phyloP scores from a whole-genome alignment of 169 alveolate genomes.

The Eimeria praecox region DNA sequence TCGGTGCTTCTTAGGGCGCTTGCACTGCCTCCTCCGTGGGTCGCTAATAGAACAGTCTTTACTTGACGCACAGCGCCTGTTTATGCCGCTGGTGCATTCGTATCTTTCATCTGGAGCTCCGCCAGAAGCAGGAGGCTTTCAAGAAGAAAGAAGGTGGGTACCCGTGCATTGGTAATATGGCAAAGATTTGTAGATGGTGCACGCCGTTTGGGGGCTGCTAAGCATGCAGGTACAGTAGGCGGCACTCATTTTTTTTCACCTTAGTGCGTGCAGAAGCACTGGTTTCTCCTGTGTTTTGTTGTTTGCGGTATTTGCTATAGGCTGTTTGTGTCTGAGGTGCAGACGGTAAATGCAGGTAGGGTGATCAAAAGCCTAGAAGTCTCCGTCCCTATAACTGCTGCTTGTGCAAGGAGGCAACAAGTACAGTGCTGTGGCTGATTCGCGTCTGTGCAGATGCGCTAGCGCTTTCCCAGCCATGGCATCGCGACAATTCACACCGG shows the following conservation, averaged over 20 bases:
- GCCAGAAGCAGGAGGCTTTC: constrained; percentile 34
- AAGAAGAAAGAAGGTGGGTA: constrained; percentile 8
- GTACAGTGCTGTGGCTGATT: not conserved
- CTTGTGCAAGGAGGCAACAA: not conserved
- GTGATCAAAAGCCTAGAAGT: not conserved
- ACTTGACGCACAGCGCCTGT: constrained; percentile 62
- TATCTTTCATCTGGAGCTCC: constrained; percentile 66
- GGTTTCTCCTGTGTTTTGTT: not conserved
- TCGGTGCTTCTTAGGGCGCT: constrained; percentile 69
- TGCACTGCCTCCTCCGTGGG: constrained; percentile 83
- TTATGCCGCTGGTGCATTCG: constrained; percentile 80
- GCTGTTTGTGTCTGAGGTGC: constrained; percentile 75
- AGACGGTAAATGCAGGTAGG: constrained; percentile 76
- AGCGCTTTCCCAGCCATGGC: constrained; percentile 83
- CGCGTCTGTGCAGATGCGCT: constrained; percentile 70
- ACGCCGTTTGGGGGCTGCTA: not conserved
- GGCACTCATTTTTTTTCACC: not conserved
- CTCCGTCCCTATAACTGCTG: not conserved
- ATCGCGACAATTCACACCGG: constrained; percentile 77
- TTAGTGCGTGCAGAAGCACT: not conserved
- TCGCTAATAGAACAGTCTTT: constrained; percentile 70
- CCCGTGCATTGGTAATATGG: not conserved
- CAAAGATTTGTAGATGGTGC: not conserved
- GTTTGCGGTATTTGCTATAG: constrained; percentile 7
- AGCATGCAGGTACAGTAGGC: not conserved